Base-by-base conservation (phyloP, 768 basidiomycete species). In the Multifurca ochricompacta region DNA sequence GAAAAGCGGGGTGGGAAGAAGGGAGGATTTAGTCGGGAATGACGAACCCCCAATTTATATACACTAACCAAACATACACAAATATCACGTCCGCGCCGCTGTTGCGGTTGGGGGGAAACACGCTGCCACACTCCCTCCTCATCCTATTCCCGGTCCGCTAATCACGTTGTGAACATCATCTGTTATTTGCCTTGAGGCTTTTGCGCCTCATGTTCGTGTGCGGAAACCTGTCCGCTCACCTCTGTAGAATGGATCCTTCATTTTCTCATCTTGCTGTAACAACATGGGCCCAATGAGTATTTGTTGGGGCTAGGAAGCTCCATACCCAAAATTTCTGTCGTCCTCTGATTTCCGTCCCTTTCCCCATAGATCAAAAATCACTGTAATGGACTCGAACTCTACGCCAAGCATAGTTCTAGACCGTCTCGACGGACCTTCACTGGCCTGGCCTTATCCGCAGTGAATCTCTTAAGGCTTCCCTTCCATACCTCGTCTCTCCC, bases 11-110 rank as follows among this genome's bases (percentile, higher is more conserved):
- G 41, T 4, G 3, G 11, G 48, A 28, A 21, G n/a, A 35, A 14
- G 23, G 32, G 37, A 28, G n/a, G n/a, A 21, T 7, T 32, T 6
- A 7, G 34, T 31, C 53, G 53, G 28, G 23, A 37, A 32, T 37
- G 18, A 18, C 13, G 18, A 21, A 35, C 30, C 54, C 46, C 52
- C 23, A 43, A 47, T 50, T 52, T 56, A 56, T 56, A 56, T 52
- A 41, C 39, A 39, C 0, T 0, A 3, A 23, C 50, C 42, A 56
- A 56, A 56, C 19, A 56, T 30, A 47, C 7, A 7, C 50, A 56
- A 56, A 56, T 6, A 56, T 56, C 50, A 47, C 55, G 36, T 54
- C 25, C 43, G 44, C 18, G 25, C 36, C n/a, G n/a, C n/a, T n/a
- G n/a, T n/a, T n/a, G n/a, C n/a, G n/a, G n/a, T n/a, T n/a, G n/a